Percentiles rank a stretch among this genome's conserved stretches.
Evolutionary conservation across 225 moss, liverwort and hornwort genomes (phyloP).

Genomic region (Bryum argenteum): DNA sequence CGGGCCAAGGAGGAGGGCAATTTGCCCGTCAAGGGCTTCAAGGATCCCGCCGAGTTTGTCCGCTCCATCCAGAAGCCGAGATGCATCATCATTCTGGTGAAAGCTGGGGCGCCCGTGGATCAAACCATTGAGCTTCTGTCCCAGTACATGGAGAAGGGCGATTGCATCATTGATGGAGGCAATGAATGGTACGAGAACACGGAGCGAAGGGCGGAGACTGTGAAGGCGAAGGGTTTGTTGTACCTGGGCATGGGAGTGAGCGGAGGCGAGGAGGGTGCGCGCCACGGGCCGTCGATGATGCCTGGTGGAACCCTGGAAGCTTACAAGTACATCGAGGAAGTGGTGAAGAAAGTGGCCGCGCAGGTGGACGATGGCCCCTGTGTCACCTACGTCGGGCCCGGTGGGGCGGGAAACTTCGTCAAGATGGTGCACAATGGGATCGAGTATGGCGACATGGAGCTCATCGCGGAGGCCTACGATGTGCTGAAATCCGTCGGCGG

Average conservation of each 20-base stretch:
- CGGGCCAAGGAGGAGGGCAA: slow-evolving; percentile 59
- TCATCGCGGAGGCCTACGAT: slow-evolving; percentile 77
- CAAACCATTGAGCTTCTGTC: slow-evolving; percentile 64
- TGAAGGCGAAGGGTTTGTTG: slow-evolving; percentile 52
- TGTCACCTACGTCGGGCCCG: slow-evolving; percentile 64
- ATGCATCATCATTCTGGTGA: slow-evolving; percentile 67
- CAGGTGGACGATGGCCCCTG: slow-evolving; percentile 69
- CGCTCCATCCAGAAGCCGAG: slow-evolving; percentile 68
- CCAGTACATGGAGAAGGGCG: slow-evolving; percentile 59
- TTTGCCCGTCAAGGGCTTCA: slow-evolving; percentile 58
- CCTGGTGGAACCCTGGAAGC: slow-evolving; percentile 68
- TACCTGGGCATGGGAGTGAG: slow-evolving; percentile 80
- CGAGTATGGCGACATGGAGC: slow-evolving; percentile 85
- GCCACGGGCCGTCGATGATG: slow-evolving; percentile 69
- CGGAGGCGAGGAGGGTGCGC: slow-evolving; percentile 73
- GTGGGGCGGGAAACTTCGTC: slow-evolving; percentile 71
- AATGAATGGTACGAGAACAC: slow-evolving; percentile 89
- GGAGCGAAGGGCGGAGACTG: slow-evolving; percentile 49
- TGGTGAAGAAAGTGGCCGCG: slow-evolving; percentile 64
- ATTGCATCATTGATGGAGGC: slow-evolving; percentile 76
- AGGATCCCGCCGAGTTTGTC: slow-evolving; percentile 56
- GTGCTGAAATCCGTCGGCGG: slow-evolving; percentile 71
- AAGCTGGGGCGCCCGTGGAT: slow-evolving; percentile 68
- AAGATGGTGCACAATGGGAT: slow-evolving; percentile 89
- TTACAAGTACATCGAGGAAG: slow-evolving; percentile 55